Percentiles rank a stretch among this genome's conserved stretches.
phyloP scores from a whole-genome alignment of 2,329 filamentous ascomycete genomes.

The Fusarium xylarioides region DNA sequence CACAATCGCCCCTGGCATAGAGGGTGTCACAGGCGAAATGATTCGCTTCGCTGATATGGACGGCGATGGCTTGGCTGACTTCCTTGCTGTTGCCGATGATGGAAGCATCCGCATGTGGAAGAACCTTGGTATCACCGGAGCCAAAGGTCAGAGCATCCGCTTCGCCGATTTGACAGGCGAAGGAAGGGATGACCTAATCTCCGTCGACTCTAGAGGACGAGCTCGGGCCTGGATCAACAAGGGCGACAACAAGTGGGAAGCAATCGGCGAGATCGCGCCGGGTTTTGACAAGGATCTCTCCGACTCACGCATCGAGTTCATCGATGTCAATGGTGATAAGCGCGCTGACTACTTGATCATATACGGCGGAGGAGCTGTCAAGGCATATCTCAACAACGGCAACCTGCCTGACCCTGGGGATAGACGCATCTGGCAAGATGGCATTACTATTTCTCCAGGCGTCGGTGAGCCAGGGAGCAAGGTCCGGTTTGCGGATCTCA shows the following conservation, averaged over 20 bases:
- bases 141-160: not conserved
- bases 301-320: constrained; percentile 4
- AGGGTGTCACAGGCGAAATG: constrained; percentile 9
- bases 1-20: constrained; percentile 10
- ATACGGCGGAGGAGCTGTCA: constrained; percentile 30
- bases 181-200: constrained; percentile 4
- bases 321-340: constrained; percentile 23
- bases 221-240: constrained; percentile 24
- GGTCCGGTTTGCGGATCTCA: constrained; percentile 19
- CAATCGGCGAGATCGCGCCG: constrained; percentile 10
- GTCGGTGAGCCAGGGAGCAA: constrained; percentile 6
- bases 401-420: not conserved
- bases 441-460: constrained; percentile 4
- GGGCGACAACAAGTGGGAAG: not conserved
- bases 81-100: constrained; percentile 18
- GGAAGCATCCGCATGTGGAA: constrained; percentile 34
- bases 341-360: constrained; percentile 27
- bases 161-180: constrained; percentile 11
- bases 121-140: constrained; percentile 12
- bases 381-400: constrained; percentile 19
- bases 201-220: constrained; percentile 1
- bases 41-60: constrained; percentile 33
- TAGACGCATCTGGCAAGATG: constrained; percentile 5
- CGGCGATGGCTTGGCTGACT: constrained; percentile 26
- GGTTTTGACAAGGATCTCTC: not conserved